A percentile compares a stretch with the other conserved stretches of the same genome.
These are phyloP conservation scores for Fusarium sp. DNA, from an alignment of 2,329 filamentous ascomycete genomes.

Conservation along the genomic window DNA sequence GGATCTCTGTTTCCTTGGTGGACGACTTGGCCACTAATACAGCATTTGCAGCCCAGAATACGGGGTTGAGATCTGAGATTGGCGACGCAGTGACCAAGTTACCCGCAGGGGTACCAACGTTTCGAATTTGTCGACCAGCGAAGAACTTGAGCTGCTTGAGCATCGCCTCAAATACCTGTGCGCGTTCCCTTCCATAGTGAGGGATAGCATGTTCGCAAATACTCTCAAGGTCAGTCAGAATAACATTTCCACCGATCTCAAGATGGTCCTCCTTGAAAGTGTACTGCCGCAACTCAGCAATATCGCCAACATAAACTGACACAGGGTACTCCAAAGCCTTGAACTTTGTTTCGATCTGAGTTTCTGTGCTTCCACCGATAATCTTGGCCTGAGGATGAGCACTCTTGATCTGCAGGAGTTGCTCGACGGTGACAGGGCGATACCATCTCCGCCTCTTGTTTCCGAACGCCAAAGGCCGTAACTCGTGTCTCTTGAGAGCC, in stretches of 20 bases:
- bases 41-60: constrained; percentile 88
- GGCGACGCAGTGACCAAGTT: constrained; percentile 95
- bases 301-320: constrained; percentile 93
- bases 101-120: constrained; percentile 95
- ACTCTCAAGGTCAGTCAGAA: constrained; percentile 88
- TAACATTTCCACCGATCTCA: constrained; percentile 94
- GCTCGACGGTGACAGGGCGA: constrained; percentile 84
- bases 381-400: constrained; percentile 88
- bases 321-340: constrained; percentile 91
- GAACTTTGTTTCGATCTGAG: constrained; percentile 98
- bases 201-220: constrained; percentile 83
- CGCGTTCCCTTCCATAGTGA: constrained; percentile 76
- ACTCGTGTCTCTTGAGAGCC: constrained; percentile 81
- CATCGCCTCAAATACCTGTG: constrained; percentile 89
- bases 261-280: constrained; percentile 81
- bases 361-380: constrained; percentile 95
- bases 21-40: constrained; percentile 83
- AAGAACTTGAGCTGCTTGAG: constrained; percentile 95
- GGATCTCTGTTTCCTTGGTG: constrained; percentile 80
- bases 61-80: constrained; percentile 95
- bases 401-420: constrained; percentile 91
- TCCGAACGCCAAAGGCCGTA: constrained; percentile 85
- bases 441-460: constrained; percentile 97
- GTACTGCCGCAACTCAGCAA: constrained; percentile 87
- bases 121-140: constrained; percentile 93